Base-by-base conservation (phyloP, 1,284 basidiomycete species). In the Trametes polyzona region DNA sequence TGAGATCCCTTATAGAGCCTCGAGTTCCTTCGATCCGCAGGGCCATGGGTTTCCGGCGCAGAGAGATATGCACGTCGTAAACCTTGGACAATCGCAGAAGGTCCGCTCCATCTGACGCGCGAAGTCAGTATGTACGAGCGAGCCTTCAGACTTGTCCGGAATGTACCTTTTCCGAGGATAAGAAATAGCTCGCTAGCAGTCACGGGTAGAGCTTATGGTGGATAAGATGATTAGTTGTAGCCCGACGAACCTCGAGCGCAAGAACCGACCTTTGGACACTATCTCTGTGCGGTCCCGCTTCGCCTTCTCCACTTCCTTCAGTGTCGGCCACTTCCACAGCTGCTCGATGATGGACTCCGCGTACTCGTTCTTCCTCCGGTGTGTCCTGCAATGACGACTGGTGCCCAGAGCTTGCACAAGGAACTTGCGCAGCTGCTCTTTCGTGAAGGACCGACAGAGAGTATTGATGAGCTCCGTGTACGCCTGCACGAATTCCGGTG, bases 251-350 rank as follows among this genome's bases (percentile, higher is more conserved):
- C 3, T 11, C 29, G 17, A 11, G 16, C 10, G n/a, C n/a, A n/a
- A n/a, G n/a, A 30, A 75, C 82, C 59, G 65, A 88, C 88, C 70
- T 67, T 78, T 72, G 30, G 73, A 70, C n/a, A 74, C 67, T 6
- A 79, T 66, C 68, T 85, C 82, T n/a, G 78, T 83, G 66, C 71
- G 74, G 53, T 87, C 84, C 46, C 76, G 74, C 58, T 74, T 76
- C 47, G 74, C 72, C 62, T 78, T 79, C 64, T 81, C 76, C 5
- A 87, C 72, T 35, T 80, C 77, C 47, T 75, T 73, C 57, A 87
- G 67, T 33, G 83, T 82, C 14, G 86, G 84, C 87, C 86, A 90
- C 23, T 75, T 74, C 89, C 89, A 92, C 52, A 76, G 70, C 54
- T 78, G 73, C 68, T 88, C 84, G 33, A 91, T 76, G 59, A 92